Base-by-base conservation (phyloP, 495 filamentous ascomycete genomes). In the Achaetomiella virescens region DNA sequence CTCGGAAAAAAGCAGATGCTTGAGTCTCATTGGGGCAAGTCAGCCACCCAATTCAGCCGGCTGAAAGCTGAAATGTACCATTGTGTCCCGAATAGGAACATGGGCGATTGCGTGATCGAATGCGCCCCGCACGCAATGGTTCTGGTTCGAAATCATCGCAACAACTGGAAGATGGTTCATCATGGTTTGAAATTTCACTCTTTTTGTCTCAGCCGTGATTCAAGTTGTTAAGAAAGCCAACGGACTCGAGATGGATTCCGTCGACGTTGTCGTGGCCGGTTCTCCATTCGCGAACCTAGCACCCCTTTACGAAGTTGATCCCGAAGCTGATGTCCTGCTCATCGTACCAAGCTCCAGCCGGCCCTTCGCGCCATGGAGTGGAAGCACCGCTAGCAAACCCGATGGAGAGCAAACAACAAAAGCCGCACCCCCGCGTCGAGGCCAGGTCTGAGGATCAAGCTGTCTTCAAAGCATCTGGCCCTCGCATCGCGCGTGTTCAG, bases 391-490 rank as follows among this genome's bases (percentile, higher is more conserved):
- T n/a, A n/a, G n/a, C n/a, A n/a, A 24, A 22, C 14, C 27, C 37
- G 37, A 48, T 18, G 42, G 49, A 29, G 15, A 18, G 17, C 31
- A 36, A 2, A 18, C 50, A 12, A 44, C 43, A 10, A 25, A 24
- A 5, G 24, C 52, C 3, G 27, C 62, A 25, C 53, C 0, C 52
- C 62, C 0, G 21, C 53, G 14, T 52, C 61, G 25, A 46, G 27
- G 17, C n/a, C 51, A 0, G 64, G 60, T 3, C 52, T 70, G 25
- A 63, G 65, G 49, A 60, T 73, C 62, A 76, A 72, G 42, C 76
- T 81, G 8, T 83, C 78, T 14, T 79, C 78, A 2, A 75, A 72
- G 29, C 77, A 82, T 58, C 60, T 84, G 17, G 68, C 60, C 0
- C 56, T 81, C 18, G 72, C 74, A 2, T 84, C 78, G 1, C 63